Base-by-base conservation (phyloP, 2,329 filamentous ascomycete genomes). In the Setomelanomma holmii region DNA sequence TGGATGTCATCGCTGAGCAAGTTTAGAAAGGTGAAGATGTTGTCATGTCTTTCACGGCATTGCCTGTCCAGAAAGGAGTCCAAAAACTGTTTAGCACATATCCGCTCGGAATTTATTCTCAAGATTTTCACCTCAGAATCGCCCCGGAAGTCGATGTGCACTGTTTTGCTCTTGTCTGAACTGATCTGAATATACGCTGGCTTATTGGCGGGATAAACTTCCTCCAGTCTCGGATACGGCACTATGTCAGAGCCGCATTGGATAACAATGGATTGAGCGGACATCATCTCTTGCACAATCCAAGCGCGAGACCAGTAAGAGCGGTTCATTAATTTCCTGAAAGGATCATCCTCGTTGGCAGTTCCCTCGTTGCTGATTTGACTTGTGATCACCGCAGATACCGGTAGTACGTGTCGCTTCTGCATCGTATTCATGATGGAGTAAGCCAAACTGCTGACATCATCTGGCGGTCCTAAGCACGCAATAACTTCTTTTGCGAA, bases 11-110 rank as follows among this genome's bases (percentile, higher is more conserved):
- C 40, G 19, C 40, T 24, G 6, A 42, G 40, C 20, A 42, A n/a
- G 21, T 42, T 42, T n/a, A 23, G n/a, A 24, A 42, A 42, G 40
- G 40, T 21, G 22, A 42, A 42, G 22, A 42, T 42, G n/a, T 24
- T 42, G 40, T 42, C 40, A 27, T 24, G 40, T n/a, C 40, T 42
- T 42, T 23, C n/a, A 23, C 19, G 10, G 21, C 40, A 42, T 42
- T 42, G 17, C 12, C 40, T 42, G 21, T 42, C 21, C 10, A 42
- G 40, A 17, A 23, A 42, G n/a, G 4, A 42, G n/a, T 42, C 40
- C 22, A 42, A 24, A 22, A 4, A 42, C 20, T 21, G 19, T 23
- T 22, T n/a, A 23, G 8, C 4, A 24, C 20, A 4, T 8, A 42
- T 23, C 22, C 14, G 20, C 12, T 42, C 19, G 12, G 40, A 8